phyloP scores from a whole-genome alignment of 164 flowering plant genomes.

The Santalum album region DNA sequence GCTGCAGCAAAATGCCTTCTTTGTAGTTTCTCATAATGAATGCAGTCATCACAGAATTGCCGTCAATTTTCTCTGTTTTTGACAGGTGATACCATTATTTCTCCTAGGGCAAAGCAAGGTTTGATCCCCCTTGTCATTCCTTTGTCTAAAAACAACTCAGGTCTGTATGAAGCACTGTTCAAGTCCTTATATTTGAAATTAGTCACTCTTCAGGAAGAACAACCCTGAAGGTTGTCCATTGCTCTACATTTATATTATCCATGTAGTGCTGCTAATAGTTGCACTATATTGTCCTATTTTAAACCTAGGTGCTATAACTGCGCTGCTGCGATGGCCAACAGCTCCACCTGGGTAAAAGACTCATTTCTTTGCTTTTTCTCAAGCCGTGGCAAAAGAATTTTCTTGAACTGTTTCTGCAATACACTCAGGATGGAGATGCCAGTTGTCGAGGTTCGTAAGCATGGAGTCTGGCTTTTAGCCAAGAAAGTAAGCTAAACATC shows the following conservation, averaged over 20 bases:
- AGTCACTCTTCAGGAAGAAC: not conserved
- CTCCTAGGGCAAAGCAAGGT: conserved; percentile 69
- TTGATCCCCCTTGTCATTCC: conserved; percentile 73
- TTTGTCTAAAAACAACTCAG: conserved; percentile 56
- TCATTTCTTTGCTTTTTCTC: not conserved
- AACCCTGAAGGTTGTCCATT: not conserved
- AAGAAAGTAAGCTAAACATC: conserved; percentile 50
- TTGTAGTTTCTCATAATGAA: not conserved
- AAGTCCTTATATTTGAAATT: not conserved
- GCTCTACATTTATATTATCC: too few relatives aligned
- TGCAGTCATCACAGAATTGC: not conserved
- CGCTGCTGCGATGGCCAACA: conserved; percentile 89
- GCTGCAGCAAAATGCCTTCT: not conserved
- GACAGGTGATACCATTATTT: conserved; percentile 59
- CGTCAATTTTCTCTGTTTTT: not conserved
- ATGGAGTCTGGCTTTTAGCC: conserved; percentile 89
- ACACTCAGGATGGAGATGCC: conserved; percentile 88
- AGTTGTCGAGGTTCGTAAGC: conserved; percentile 71
- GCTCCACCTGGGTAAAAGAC: conserved; percentile 68
- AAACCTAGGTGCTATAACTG: conserved; percentile 52
- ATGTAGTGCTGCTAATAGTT: not conserved
- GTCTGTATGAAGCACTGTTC: conserved; percentile 18
- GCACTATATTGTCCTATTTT: not conserved
- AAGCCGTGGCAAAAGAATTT: not conserved
- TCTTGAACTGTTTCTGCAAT: conserved; percentile 6